These are phyloP conservation scores for Salix purpurea DNA, from an alignment of 345 rosid species.

Conservation along the genomic window DNA sequence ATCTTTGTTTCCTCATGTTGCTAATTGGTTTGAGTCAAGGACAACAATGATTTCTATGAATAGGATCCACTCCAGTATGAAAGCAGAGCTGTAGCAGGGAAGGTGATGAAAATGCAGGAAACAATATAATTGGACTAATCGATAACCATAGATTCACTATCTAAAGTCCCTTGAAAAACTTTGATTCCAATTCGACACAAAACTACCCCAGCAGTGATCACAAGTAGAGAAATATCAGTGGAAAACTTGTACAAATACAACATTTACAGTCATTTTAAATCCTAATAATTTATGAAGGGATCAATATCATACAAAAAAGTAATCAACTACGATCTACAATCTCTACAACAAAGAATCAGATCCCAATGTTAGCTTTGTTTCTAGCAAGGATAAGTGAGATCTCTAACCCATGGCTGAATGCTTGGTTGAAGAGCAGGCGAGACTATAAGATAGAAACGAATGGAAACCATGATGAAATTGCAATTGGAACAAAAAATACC, in stretches of 20 bases:
- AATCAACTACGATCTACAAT: neutral
- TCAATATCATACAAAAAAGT: neutral
- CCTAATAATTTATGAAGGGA: neutral
- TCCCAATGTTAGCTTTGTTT: conserved; percentile 84
- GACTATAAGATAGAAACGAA: conserved; percentile 95
- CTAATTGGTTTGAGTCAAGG: too few relatives aligned
- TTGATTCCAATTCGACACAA: too few relatives aligned
- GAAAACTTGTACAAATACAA: neutral
- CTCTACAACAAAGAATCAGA: conserved; percentile 19
- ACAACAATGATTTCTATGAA: too few relatives aligned
- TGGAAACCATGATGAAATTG: conserved; percentile 88
- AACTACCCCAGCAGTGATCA: neutral
- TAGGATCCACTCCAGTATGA: too few relatives aligned
- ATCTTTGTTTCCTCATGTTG: too few relatives aligned
- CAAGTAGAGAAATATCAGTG: neutral
- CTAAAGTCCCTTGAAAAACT: too few relatives aligned
- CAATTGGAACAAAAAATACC: conserved; percentile 71
- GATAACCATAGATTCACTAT: too few relatives aligned
- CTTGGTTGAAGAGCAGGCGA: conserved; percentile 97
- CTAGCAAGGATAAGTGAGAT: conserved; percentile 97
- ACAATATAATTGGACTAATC: too few relatives aligned
- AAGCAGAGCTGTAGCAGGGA: too few relatives aligned
- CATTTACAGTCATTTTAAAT: neutral
- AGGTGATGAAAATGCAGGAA: too few relatives aligned
- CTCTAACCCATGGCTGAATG: conserved; percentile 94